Conservation (phyloP, 2,329 filamentous ascomycete species). For the Arthrinium phaeospermum region DNA sequence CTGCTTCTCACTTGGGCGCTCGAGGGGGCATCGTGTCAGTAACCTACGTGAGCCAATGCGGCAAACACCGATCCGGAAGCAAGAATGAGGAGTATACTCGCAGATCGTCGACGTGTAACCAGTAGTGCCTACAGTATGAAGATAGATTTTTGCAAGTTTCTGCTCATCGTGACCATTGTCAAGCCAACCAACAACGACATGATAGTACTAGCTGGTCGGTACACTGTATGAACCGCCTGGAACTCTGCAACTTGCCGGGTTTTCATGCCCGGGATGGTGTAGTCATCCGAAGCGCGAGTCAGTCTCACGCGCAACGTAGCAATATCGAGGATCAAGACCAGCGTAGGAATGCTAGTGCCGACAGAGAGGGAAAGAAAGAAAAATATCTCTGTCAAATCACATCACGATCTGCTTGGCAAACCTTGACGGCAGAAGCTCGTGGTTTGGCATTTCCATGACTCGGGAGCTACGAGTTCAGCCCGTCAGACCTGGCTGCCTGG, state of each 20-base stretch:
- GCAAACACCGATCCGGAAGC: neutral
- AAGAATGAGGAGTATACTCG: constrained; percentile 1
- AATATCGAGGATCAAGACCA: constrained; percentile 10
- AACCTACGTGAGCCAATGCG: constrained; percentile 11
- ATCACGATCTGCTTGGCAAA: neutral
- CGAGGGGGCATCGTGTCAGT: neutral
- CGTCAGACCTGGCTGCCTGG: neutral
- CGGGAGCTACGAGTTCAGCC: constrained; percentile 7
- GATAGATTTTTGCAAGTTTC: neutral
- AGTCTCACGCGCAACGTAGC: constrained; percentile 5
- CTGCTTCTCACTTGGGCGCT: constrained; percentile 1
- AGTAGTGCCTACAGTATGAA: neutral
- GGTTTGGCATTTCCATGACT: constrained; percentile 4
- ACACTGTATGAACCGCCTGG: neutral
- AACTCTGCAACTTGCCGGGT: constrained; percentile 1
- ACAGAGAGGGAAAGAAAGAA: neutral
- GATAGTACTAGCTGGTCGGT: neutral
- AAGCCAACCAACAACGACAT: neutral
- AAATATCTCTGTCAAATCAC: neutral
- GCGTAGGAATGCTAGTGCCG: constrained; percentile 10
- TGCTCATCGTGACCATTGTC: neutral
- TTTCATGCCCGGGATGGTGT: neutral
- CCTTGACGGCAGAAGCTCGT: constrained; percentile 6
- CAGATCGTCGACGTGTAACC: neutral
- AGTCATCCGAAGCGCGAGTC: neutral